Percentiles rank a stretch among this genome's conserved stretches.
Evolutionary conservation across 768 basidiomycete species (phyloP).

Genomic region (Tricholoma sp.): DNA sequence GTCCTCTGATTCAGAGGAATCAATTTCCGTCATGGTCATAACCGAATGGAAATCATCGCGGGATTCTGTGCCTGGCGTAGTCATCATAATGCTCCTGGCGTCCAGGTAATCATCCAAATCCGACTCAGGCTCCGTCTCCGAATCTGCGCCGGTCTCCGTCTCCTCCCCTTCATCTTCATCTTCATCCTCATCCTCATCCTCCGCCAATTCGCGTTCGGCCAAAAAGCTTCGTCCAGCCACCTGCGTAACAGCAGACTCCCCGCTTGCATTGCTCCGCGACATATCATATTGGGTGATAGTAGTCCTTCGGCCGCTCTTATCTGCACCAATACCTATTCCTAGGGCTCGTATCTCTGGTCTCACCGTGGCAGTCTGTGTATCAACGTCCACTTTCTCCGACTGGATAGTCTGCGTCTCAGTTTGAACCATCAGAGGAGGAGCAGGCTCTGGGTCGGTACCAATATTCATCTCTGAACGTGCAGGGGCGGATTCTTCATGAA

Average conservation of each 20-base stretch:
- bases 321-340: conserved; percentile 10
- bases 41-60: conserved; percentile 74
- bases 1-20: conserved; percentile 52
- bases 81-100: conserved; percentile 64
- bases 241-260: conserved; percentile 37
- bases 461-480: conserved; percentile 25
- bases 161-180: conserved; percentile 36
- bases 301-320: conserved; percentile 27
- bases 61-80: conserved; percentile 50
- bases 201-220: conserved; percentile 7
- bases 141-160: conserved; percentile 63
- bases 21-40: conserved; percentile 66
- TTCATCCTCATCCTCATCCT: conserved; percentile 18
- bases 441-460: conserved; percentile 31
- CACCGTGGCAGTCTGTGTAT: conserved; percentile 22
- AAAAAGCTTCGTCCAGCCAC: conserved; percentile 29
- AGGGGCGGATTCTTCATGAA: conserved; percentile 24
- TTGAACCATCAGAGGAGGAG: conserved; percentile 20
- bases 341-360: conserved; percentile 13
- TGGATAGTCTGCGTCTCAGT: conserved; percentile 34
- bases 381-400: conserved; percentile 23
- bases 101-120: conserved; percentile 73
- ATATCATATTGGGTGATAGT: conserved; percentile 47
- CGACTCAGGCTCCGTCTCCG: conserved; percentile 67
- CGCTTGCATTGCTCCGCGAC: conserved; percentile 24